Percentiles rank a stretch among this genome's conserved stretches.
Evolutionary conservation across 2,329 filamentous ascomycete genomes (phyloP).

Genomic region (Sporothrix dimorphospora): DNA sequence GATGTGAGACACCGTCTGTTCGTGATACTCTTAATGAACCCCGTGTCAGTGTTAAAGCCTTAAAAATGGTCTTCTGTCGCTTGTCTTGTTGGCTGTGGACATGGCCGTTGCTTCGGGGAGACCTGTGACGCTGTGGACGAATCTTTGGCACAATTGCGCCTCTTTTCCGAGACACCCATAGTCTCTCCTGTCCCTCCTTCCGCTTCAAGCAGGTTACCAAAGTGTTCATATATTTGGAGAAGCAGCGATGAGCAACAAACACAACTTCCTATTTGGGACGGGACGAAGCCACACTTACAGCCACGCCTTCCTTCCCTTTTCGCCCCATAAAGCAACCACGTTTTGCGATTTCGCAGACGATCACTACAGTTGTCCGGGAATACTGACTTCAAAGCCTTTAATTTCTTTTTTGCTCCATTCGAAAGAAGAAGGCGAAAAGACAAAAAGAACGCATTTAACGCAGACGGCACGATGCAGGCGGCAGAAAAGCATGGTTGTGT

Average conservation of each 20-base stretch:
- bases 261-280: constrained; percentile 15
- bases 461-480: neutral
- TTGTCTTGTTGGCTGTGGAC: too few species aligned
- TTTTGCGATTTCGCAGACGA: neutral
- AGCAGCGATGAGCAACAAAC: neutral
- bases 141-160: too few species aligned
- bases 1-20: neutral
- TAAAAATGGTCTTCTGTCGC: too few species aligned
- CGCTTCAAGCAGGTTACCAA: neutral
- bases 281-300: neutral
- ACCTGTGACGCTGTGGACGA: too few species aligned
- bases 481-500: neutral
- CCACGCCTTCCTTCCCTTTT: neutral
- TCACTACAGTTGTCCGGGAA: neutral
- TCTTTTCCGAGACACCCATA: too few species aligned
- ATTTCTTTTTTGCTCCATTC: neutral
- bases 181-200: constrained; percentile 4
- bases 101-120: too few species aligned
- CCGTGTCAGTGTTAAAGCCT: too few species aligned
- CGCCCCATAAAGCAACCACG: constrained; percentile 6
- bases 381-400: neutral
- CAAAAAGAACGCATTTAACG: neutral
- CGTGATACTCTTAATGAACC: neutral
- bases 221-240: constrained; percentile 4
- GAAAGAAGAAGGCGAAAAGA: neutral